Evolutionary conservation across 768 basidiomycete genomes (phyloP), one percentile per base, ranked within the genome.

Genomic region (Neoboletus brunneissimus): DNA sequence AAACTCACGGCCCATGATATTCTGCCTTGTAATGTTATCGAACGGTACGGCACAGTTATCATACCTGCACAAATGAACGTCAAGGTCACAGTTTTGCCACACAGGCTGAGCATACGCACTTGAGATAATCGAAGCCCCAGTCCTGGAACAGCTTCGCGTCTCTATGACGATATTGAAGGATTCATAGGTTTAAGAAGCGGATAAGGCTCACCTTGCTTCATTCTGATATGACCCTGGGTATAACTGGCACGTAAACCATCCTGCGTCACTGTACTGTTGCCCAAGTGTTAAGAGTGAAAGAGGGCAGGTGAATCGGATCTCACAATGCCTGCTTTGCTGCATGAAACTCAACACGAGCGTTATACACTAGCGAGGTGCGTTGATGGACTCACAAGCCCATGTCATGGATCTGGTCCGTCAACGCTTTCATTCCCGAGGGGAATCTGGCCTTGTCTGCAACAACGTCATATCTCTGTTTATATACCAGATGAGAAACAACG

Each of bases 141-240:
- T 81, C 77, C 45, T 79, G 79, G 72, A 87, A 87, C 10, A 78
- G 63, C 64, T 80, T 79, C 31, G 75, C 75, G 66, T 87, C 85
- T 57, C 83, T 84, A 25, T 68, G 56, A 49, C 27, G 32, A 23
- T 32, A 16, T 54, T 37, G n/a, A 42, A 45, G 9, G 6, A 32
- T 1, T 18, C 13, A 4, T 25, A 42, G 4, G 16, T 12, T 52
- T 8, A 20, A 41, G 22, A 25, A 31, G 1, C 8, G n/a, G 51
- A 32, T 5, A 18, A 27, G n/a, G 59, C 66, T 22, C 18, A 79
- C 81, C 81, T 77, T 22, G 73, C 81, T 67, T 87, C 85, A 54
- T 87, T 84, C 64, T 77, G 74, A 69, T 76, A 87, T 6, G 85
- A 86, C 20, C 85, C 86, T 22, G 86, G 86, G 64, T 85, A 87